phyloP scores from a whole-genome alignment of 495 filamentous ascomycete species.

The Xylaria nigripes region DNA sequence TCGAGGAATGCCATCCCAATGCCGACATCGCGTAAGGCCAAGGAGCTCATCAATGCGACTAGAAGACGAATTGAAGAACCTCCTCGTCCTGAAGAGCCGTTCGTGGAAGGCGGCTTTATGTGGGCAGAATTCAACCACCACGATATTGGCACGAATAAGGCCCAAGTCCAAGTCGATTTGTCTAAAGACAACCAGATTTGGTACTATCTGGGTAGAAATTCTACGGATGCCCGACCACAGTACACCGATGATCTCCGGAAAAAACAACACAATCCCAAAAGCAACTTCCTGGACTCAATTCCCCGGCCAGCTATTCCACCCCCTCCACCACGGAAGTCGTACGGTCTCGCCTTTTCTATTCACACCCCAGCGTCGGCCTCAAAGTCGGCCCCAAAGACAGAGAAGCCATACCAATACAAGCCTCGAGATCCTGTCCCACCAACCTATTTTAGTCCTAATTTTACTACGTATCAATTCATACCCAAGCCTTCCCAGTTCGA shows the following conservation, averaged over 20 bases:
- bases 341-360: slow-evolving; percentile 25
- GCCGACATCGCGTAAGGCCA: slow-evolving; percentile 46
- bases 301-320: slow-evolving; percentile 38
- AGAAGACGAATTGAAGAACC: slow-evolving; percentile 50
- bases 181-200: slow-evolving; percentile 65
- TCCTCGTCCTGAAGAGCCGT: slow-evolving; percentile 60
- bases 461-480: slow-evolving; percentile 33
- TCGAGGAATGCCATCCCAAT: slow-evolving; percentile 50
- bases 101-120: slow-evolving; percentile 54
- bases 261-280: slow-evolving; percentile 45
- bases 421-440: slow-evolving; percentile 35
- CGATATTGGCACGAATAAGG: slow-evolving; percentile 29
- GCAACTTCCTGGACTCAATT: slow-evolving; percentile 56
- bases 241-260: slow-evolving; percentile 75
- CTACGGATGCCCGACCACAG: slow-evolving; percentile 86
- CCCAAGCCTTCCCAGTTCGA: slow-evolving; percentile 23
- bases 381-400: slow-evolving; percentile 21
- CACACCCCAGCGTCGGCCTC: slow-evolving; percentile 17
- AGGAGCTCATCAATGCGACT: slow-evolving; percentile 48
- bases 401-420: slow-evolving; percentile 50
- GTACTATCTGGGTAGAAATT: slow-evolving; percentile 80
- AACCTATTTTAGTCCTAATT: slow-evolving; percentile 26
- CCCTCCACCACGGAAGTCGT: slow-evolving; percentile 24
- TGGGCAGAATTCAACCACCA: slow-evolving; percentile 78
- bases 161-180: slow-evolving; percentile 55